Percentiles rank a stretch among this genome's conserved stretches.
Evolutionary conservation across 2,329 filamentous ascomycete genomes (phyloP).

Genomic region (Zymoseptoria passerinii): DNA sequence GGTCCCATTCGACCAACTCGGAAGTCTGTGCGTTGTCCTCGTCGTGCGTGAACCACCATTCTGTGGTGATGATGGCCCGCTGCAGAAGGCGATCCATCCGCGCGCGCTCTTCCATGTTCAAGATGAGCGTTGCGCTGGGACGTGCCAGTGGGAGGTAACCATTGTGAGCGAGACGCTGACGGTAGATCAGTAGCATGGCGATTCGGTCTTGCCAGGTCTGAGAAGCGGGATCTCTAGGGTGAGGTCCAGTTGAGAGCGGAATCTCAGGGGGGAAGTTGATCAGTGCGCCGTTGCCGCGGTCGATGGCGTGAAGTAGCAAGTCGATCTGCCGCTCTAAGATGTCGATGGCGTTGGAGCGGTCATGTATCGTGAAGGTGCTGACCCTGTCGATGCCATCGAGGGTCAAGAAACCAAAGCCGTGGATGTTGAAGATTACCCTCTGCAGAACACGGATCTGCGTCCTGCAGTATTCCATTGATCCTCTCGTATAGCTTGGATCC

Average conservation of each 20-base stretch:
- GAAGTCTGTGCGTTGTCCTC: neutral
- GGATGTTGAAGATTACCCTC: too few relatives aligned
- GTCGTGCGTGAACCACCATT: neutral
- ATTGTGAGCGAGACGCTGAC: neutral
- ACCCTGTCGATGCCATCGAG: neutral
- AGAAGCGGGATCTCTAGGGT: too few relatives aligned
- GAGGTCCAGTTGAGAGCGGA: too few relatives aligned
- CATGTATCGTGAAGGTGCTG: too few relatives aligned
- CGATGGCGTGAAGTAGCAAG: neutral
- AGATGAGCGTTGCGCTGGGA: neutral
- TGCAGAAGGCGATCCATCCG: neutral
- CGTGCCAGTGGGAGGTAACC: neutral
- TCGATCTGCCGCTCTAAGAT: too few relatives aligned
- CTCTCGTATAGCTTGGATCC: neutral
- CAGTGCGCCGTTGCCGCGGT: neutral
- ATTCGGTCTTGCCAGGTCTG: neutral
- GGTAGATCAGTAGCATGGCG: neutral
- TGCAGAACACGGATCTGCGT: neutral
- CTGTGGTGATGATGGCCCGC: neutral
- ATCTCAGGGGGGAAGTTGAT: neutral
- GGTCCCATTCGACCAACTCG: neutral
- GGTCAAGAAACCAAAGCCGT: neutral
- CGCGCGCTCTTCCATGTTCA: neutral
- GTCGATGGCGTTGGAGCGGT: too few relatives aligned
- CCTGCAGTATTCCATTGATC: neutral